Conservation (phyloP, 495 filamentous ascomycete species). For the Trypethelium eluteriae region DNA sequence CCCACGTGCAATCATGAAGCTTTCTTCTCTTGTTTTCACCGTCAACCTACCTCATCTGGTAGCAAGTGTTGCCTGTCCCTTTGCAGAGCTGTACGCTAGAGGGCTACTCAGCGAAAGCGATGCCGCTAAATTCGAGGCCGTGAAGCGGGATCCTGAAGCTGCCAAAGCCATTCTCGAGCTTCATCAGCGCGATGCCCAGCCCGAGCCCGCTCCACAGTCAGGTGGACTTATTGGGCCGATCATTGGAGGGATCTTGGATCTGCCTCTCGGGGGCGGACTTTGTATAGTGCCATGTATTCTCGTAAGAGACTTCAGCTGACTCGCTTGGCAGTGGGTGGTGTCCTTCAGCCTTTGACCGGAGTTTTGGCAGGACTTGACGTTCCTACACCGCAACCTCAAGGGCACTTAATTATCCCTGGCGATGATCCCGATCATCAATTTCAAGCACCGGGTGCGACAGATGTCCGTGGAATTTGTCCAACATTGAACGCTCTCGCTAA, state of each 20-base stretch:
- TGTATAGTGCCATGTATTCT: conserved; percentile 6
- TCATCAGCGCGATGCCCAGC: background rate
- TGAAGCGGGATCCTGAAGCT: background rate
- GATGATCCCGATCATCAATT: conserved; percentile 23
- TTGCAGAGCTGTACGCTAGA: background rate
- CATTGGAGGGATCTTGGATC: conserved; percentile 20
- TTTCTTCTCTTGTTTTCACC: background rate
- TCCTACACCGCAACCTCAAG: conserved; percentile 22
- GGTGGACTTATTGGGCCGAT: conserved; percentile 3
- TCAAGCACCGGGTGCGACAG: conserved; percentile 17
- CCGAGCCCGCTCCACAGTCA: background rate
- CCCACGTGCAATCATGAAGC: background rate
- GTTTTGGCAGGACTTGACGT: conserved; percentile 16
- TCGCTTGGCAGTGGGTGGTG: conserved; percentile 19
- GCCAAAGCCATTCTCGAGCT: background rate
- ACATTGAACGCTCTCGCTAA: conserved; percentile 15
- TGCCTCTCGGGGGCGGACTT: conserved; percentile 21
- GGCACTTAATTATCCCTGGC: conserved; percentile 18
- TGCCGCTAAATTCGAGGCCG: conserved; percentile 3
- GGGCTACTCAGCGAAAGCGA: background rate
- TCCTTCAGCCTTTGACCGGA: conserved; percentile 22
- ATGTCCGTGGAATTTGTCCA: conserved; percentile 12
- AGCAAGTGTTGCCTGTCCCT: background rate
- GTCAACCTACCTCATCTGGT: background rate
- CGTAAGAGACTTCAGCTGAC: background rate